Percentiles rank a stretch among this genome's conserved stretches.
Conservation (phyloP, 2,329 filamentous ascomycete genomes). For the Fusarium sp. region DNA sequence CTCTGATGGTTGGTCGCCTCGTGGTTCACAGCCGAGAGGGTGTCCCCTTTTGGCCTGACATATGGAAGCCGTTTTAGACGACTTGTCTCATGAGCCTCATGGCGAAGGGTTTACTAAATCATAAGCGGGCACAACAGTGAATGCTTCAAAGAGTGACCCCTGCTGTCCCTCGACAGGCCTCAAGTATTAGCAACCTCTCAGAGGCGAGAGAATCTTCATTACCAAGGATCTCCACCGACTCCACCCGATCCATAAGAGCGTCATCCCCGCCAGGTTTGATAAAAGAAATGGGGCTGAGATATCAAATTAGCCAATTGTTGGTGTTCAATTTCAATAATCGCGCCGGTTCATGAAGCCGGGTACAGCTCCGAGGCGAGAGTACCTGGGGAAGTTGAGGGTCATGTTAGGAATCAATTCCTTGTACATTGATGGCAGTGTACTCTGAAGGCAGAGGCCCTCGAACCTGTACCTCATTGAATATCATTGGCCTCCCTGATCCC, state of each 20-base stretch:
- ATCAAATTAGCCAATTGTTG: conserved; percentile 28
- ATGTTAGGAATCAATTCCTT: conserved; percentile 9
- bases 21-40: conserved; percentile 7
- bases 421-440: background rate
- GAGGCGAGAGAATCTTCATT: conserved; percentile 33
- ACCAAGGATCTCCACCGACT: conserved; percentile 35
- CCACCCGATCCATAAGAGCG: conserved; percentile 31
- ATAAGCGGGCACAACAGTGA: background rate
- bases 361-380: conserved; percentile 17
- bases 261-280: conserved; percentile 21
- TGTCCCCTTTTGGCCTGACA: conserved; percentile 10
- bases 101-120: conserved; percentile 2
- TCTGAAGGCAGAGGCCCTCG: background rate
- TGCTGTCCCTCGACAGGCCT: conserved; percentile 11
- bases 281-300: conserved; percentile 11
- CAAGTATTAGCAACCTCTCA: conserved; percentile 31
- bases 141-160: conserved; percentile 7
- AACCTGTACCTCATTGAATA: background rate
- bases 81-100: conserved; percentile 10
- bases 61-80: conserved; percentile 6
- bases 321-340: conserved; percentile 33
- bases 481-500: background rate
- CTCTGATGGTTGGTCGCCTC: conserved; percentile 21
- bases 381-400: conserved; percentile 15
- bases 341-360: conserved; percentile 18